phyloP scores from a whole-genome alignment of 2,329 filamentous ascomycete genomes.

The Hysterium pulicare region DNA sequence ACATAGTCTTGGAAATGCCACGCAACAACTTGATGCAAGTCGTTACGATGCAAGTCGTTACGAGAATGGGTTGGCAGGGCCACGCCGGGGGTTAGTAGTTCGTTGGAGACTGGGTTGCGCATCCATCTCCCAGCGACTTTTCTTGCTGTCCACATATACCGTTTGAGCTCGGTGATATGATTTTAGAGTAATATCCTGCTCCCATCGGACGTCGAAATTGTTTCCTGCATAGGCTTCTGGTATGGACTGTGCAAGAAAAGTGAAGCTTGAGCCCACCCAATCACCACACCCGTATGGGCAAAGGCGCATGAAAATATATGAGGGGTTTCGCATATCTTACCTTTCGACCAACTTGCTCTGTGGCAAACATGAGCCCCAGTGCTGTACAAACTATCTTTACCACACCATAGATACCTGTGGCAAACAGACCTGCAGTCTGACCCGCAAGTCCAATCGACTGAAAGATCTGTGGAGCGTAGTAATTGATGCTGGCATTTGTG shows the following conservation, averaged over 20 bases:
- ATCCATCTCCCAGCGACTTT: too few relatives aligned
- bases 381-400: conserved; percentile 46
- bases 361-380: conserved; percentile 44
- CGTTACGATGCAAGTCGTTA: too few relatives aligned
- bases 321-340: conserved; percentile 12
- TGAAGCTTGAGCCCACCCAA: too few relatives aligned
- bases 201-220: too few relatives aligned
- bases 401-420: conserved; percentile 46
- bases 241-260: too few relatives aligned
- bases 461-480: conserved; percentile 46
- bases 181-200: too few relatives aligned
- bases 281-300: neutral
- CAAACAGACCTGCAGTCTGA: conserved; percentile 41
- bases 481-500: conserved; percentile 32
- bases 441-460: conserved; percentile 40
- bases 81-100: too few relatives aligned
- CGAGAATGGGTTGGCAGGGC: too few relatives aligned
- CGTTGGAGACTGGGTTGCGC: too few relatives aligned
- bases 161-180: too few relatives aligned
- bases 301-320: neutral
- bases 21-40: neutral
- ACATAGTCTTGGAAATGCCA: neutral
- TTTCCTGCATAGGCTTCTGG: too few relatives aligned
- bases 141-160: too few relatives aligned
- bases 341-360: conserved; percentile 45